Evolutionary conservation across 2,329 filamentous ascomycete genomes (phyloP).

Genomic region (Microsporum canis): DNA sequence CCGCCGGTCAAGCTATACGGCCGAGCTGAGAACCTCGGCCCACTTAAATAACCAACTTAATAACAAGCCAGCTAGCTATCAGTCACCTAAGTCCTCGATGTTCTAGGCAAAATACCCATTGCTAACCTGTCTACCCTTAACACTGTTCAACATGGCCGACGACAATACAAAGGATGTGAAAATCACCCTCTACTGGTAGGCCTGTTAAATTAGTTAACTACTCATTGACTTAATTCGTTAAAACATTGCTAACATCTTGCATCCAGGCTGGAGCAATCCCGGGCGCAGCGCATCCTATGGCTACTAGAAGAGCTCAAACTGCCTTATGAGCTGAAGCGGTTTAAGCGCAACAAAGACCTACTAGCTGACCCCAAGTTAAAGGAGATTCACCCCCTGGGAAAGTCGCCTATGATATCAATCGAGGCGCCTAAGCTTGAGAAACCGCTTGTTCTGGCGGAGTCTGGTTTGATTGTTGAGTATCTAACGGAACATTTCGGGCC

Average conservation of each 20-base stretch:
- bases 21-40: no score
- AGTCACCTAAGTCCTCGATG: no score
- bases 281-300: conserved; percentile 74
- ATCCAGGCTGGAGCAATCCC: conserved; percentile 67
- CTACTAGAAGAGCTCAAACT: conserved; percentile 72
- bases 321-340: conserved; percentile 67
- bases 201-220: neutral
- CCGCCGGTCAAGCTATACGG: no score
- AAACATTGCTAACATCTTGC: neutral
- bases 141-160: neutral
- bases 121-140: no score
- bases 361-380: conserved; percentile 68
- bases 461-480: conserved; percentile 70
- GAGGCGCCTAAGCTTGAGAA: conserved; percentile 36
- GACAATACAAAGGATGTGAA: conserved; percentile 32
- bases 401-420: conserved; percentile 68
- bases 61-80: no score
- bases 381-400: conserved; percentile 72
- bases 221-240: neutral
- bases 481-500: conserved; percentile 55
- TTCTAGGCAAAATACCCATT: no score
- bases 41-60: no score
- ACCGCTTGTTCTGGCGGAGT: conserved; percentile 64
- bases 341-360: conserved; percentile 52
- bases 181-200: conserved; percentile 54